Evolutionary conservation across 306 rosid species (phyloP), one percentile per base, ranked within the genome.

Genomic region (Vigna hirtella): DNA sequence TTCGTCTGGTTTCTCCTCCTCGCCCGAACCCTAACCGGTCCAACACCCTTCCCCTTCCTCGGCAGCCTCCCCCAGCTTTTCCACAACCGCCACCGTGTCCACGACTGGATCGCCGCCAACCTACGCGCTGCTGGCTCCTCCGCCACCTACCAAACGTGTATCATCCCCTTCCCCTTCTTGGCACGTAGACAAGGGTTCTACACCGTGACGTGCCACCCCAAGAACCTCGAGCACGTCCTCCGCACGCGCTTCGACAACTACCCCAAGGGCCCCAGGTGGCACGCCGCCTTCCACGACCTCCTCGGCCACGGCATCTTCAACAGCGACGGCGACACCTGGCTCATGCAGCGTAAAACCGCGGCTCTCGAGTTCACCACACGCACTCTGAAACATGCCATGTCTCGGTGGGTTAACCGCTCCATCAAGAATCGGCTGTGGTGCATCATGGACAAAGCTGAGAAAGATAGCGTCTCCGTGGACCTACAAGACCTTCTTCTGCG

Each of bases 321-420:
- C 58, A 91, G 96, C 40, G 98, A 94, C 40, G 98, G 98, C 0
- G 97, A 94, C 4, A 90, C 94, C 0, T 94, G 98, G 98, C 90
- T 94, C 55, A 88, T 92, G 71, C 98, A 94, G 50, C 87, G 98
- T 32, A 94, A 94, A 77, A 94, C 97, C 36, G 98, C 98, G 0
- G 98, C 98, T 20, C 70, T 94, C 14, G 98, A 94, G 81, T 94
- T 94, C 85, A 94, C 97, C 0, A 89, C 98, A 0, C 78, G 97
- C 16, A 94, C 98, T 2, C 73, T 94, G 10, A 87, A 95, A 36
- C 90, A 84, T 57, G 98, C 96, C 16, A 94, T 94, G 98, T 92
- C 97, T 63, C 89, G 98, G 3, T 94, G 98, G 98, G 97, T 94
- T 72, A 94, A 87, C 82, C 87, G 92, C 18, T 87, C 97, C 47